A percentile compares a stretch with the other conserved stretches of the same genome.
phyloP scores from a whole-genome alignment of 2,329 filamentous ascomycete genomes.

The Gaeumannomyces sp. region DNA sequence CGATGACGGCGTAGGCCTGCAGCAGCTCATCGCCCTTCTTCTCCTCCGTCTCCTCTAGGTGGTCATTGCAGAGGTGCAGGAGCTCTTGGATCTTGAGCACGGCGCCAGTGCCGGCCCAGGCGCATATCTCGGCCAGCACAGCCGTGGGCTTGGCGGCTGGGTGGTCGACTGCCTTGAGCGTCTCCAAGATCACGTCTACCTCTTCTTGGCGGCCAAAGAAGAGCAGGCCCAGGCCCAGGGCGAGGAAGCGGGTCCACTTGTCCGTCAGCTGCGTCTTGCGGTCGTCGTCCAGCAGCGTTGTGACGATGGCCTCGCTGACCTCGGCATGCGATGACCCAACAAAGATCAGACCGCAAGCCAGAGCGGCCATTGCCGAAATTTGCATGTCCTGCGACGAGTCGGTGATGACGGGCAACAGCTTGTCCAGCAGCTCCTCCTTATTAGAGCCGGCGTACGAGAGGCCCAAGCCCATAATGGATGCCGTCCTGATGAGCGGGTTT shows the following conservation, averaged over 20 bases:
- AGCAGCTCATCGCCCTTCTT: constrained; percentile 94
- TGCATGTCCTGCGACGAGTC: constrained; percentile 88
- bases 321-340: constrained; percentile 89
- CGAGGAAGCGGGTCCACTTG: constrained; percentile 98
- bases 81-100: constrained; percentile 97
- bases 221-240: constrained; percentile 82
- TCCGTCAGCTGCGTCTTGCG: constrained; percentile 85
- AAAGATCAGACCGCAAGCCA: constrained; percentile 84
- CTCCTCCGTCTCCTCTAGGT: constrained; percentile 88
- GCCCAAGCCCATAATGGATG: constrained; percentile 92
- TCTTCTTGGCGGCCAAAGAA: constrained; percentile 98
- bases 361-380: constrained; percentile 89
- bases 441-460: constrained; percentile 92
- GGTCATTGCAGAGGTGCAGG: constrained; percentile 95
- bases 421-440: constrained; percentile 79
- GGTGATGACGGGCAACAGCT: constrained; percentile 78
- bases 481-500: constrained; percentile 70
- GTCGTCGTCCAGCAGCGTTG: constrained; percentile 89
- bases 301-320: constrained; percentile 86
- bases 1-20: constrained; percentile 92
- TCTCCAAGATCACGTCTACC: constrained; percentile 96
- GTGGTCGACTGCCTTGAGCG: constrained; percentile 92
- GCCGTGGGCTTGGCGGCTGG: constrained; percentile 96
- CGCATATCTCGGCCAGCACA: constrained; percentile 91
- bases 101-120: constrained; percentile 95